Conservation (phyloP, 192 early-diverging fungal genomes). For the Linnemannia schmuckeri region DNA sequence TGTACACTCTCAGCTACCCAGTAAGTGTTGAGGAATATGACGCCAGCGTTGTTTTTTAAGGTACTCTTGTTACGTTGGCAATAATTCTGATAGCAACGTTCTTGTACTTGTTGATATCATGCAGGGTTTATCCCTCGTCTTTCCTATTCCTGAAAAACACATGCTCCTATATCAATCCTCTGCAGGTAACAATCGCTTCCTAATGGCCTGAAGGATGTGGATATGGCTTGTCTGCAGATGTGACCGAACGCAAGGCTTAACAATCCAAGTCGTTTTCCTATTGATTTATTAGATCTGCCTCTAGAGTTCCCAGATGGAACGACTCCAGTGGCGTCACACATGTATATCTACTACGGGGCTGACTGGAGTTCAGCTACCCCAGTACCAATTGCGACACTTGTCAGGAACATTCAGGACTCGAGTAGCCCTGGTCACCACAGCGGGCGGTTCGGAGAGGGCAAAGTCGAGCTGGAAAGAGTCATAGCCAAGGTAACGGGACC, state of each 20-base stretch:
- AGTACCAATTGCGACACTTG: constrained; percentile 49
- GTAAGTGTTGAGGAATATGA: constrained; percentile 51
- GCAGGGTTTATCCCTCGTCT: constrained; percentile 78
- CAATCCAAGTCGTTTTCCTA: neutral
- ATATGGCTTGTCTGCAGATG: neutral
- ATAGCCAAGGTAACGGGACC: constrained; percentile 60
- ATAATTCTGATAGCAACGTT: neutral
- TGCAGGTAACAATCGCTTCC: constrained; percentile 45
- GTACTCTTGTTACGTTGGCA: neutral
- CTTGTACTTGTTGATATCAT: neutral
- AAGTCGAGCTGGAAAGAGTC: constrained; percentile 62
- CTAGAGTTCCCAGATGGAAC: constrained; percentile 81
- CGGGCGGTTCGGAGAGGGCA: constrained; percentile 51
- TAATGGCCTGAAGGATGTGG: neutral
- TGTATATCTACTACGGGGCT: constrained; percentile 72
- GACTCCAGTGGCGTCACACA: constrained; percentile 73
- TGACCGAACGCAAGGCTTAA: neutral
- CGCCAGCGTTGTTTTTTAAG: neutral
- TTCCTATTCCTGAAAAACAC: constrained; percentile 75
- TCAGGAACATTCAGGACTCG: constrained; percentile 44
- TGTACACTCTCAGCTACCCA: constrained; percentile 79
- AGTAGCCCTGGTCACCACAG: constrained; percentile 47
- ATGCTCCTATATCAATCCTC: constrained; percentile 63
- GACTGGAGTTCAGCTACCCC: constrained; percentile 63
- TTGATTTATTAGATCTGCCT: constrained; percentile 63